phyloP scores from a whole-genome alignment of 1,139 yeast species.

The Diutina rugosa region DNA sequence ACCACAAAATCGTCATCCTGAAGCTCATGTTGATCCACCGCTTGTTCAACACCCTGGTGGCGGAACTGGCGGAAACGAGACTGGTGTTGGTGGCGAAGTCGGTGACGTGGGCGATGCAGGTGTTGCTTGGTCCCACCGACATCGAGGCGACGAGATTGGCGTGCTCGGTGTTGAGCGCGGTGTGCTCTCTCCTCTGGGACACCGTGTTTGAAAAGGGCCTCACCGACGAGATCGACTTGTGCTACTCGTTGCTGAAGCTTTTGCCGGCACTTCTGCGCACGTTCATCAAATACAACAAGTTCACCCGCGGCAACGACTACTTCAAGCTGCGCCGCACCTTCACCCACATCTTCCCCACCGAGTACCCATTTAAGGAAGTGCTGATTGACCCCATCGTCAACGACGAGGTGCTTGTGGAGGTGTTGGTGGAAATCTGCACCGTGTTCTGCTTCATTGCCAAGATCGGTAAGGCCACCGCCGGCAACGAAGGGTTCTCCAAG shows the following conservation, averaged over 20 bases:
- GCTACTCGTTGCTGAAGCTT: slow-evolving; percentile 36
- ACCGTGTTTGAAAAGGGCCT: slow-evolving; percentile 13
- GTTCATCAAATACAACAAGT: slow-evolving; percentile 40
- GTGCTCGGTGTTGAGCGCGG: slow-evolving; percentile 39
- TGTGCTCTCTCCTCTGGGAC: slow-evolving; percentile 28
- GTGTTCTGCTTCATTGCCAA: slow-evolving; percentile 45
- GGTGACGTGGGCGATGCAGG: slow-evolving; percentile 53
- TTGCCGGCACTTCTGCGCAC: slow-evolving; percentile 40
- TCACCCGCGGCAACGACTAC: slow-evolving; percentile 35
- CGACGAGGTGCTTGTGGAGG: slow-evolving; percentile 60
- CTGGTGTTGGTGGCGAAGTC: slow-evolving; percentile 35
- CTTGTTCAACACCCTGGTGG: slow-evolving; percentile 36
- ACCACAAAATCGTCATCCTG: slow-evolving; percentile 41
- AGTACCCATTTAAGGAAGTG: slow-evolving; percentile 49
- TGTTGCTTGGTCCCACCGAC: slow-evolving; percentile 40
- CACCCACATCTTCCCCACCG: slow-evolving; percentile 55
- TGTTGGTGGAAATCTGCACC: slow-evolving; percentile 55
- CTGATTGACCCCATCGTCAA: slow-evolving; percentile 68
- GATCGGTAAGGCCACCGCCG: slow-evolving; percentile 34
- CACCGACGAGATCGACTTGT: slow-evolving; percentile 12
- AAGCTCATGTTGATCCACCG: slow-evolving; percentile 50
- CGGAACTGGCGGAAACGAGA: slow-evolving; percentile 22
- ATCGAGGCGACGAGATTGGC: slow-evolving; percentile 52
- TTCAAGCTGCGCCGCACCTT: slow-evolving; percentile 52
- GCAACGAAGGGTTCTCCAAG: slow-evolving; percentile 26